phyloP scores from a whole-genome alignment of 768 basidiomycete genomes.

The Pulveroboletus frians region DNA sequence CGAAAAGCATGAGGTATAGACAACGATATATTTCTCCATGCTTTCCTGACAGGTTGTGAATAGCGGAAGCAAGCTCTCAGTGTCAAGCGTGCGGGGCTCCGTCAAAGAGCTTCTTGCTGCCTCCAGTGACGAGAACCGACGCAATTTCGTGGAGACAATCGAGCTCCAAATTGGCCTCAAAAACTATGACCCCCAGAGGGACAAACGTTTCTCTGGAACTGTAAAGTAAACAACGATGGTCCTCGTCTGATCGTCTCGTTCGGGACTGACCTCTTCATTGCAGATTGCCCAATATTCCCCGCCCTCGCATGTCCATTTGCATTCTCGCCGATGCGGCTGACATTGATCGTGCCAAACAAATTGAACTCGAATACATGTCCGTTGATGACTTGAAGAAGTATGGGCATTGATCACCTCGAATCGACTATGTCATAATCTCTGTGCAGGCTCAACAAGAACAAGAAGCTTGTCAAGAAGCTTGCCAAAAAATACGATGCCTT shows the following conservation, averaged over 20 bases:
- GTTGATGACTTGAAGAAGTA: conserved; percentile 99
- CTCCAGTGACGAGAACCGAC: conserved; percentile 81
- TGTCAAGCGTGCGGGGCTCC: conserved; percentile 99
- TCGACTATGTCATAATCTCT: background rate
- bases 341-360: conserved; percentile 97
- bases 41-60: background rate
- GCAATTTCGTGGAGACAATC: conserved; percentile 94
- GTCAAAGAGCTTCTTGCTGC: conserved; percentile 86
- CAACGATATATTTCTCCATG: background rate
- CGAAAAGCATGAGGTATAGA: conserved; percentile 30
- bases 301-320: conserved; percentile 98
- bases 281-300: conserved; percentile 94
- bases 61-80: conserved; percentile 80
- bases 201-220: conserved; percentile 99
- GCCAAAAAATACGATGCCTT: conserved; percentile 99
- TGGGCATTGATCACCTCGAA: conserved; percentile 15
- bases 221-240: conserved; percentile 85
- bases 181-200: conserved; percentile 99
- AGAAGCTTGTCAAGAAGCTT: conserved; percentile 99
- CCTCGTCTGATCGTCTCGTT: background rate
- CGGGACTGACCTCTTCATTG: background rate
- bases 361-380: conserved; percentile 98
- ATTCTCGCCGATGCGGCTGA: conserved; percentile 99
- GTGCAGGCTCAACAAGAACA: conserved; percentile 96
- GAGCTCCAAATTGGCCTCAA: conserved; percentile 96